Evolutionary conservation across 805 yeast species (phyloP), one percentile per base, ranked within the genome.

Genomic region (Limtongia smithiae): DNA sequence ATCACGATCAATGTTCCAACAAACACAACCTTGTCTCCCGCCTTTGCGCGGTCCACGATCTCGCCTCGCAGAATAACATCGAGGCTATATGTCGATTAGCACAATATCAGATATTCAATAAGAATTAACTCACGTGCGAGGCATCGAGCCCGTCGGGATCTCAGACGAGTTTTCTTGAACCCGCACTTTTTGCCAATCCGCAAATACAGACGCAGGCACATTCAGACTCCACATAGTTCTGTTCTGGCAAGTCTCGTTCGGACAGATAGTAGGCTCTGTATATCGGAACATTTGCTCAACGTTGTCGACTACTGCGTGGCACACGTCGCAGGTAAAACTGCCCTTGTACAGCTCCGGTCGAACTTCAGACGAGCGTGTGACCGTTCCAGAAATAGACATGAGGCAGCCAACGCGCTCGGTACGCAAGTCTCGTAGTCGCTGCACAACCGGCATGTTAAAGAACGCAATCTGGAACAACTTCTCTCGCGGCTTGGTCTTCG

Each of bases 111-210:
- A 36, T 5, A 20, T 22, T 4, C 9, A 25, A 18, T 15, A 18
- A 18, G 22, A n/a, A 12, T n/a, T 8, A n/a, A 48, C 55, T 38
- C 37, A 51, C 57, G 57, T 91, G 66, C 98, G 80, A 22, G 98
- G 98, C 98, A 91, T 91, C 3, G 97, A 89, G 25, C 98, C 98
- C 0, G 96, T 88, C 24, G 98, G 98, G 49, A 91, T 91, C 68
- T 91, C 97, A 60, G 76, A 85, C n/a, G 97, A 82, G 63, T 91
- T 93, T 64, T 91, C 98, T 66, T 91, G 98, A 57, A 91, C 85
- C 61, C 97, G 79, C 22, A 89, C 91, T 58, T 85, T 85, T 68
- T 91, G 98, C 98, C 98, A 91, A 72, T 91, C 97, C 55, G 88
- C 74, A 62, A 93, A 91, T 54, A 83, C 85, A 0, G 95, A 86